phyloP scores from a whole-genome alignment of 2,329 filamentous ascomycete genomes.

The Colletotrichum cordylinicola region DNA sequence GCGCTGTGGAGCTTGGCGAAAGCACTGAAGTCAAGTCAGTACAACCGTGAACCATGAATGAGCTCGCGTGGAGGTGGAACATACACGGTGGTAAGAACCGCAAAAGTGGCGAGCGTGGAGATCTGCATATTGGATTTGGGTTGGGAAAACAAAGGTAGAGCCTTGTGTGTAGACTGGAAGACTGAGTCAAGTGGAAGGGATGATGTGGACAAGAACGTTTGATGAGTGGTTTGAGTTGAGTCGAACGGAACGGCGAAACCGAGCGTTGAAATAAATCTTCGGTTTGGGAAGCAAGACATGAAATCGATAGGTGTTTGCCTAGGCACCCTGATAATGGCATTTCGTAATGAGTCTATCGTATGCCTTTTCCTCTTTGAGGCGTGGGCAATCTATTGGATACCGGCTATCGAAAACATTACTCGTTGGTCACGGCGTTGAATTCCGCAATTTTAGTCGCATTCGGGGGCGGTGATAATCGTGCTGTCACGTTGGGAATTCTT shows the following conservation, averaged over 20 bases:
- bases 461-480: background rate
- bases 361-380: background rate
- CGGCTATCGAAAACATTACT: background rate
- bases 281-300: background rate
- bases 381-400: background rate
- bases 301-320: background rate
- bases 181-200: background rate
- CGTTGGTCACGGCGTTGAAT: background rate
- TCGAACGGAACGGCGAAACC: background rate
- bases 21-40: background rate
- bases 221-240: background rate
- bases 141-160: background rate
- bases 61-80: background rate
- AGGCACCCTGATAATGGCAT: background rate
- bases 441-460: background rate
- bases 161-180: background rate
- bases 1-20: slow-evolving; percentile 1
- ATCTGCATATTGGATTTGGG: slow-evolving; percentile 2
- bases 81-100: background rate
- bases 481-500: background rate
- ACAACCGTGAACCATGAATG: background rate
- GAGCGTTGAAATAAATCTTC: background rate
- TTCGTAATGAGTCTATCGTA: background rate
- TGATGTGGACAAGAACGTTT: background rate
- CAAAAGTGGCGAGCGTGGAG: background rate